Evolutionary conservation across 2,329 filamentous ascomycete species (phyloP).

Genomic region (Bipolaris oryzae): DNA sequence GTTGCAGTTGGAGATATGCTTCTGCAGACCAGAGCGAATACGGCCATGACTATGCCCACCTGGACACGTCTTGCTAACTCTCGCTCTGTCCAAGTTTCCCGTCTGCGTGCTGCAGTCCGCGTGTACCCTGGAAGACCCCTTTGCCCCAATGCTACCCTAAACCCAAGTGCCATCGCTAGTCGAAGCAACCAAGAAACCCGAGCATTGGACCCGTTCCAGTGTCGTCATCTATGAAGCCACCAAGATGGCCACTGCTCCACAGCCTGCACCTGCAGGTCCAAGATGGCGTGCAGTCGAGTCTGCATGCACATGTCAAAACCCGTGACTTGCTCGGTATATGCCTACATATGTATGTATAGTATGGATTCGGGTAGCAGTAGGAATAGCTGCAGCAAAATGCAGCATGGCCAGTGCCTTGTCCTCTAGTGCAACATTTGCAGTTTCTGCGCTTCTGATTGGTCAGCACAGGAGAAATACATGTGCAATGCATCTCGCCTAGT

Average conservation of each 20-base stretch:
- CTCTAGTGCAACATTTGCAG: neutral
- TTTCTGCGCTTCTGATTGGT: neutral
- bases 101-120: neutral
- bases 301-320: neutral
- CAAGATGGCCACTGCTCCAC: neutral
- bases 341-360: too few relatives aligned
- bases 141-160: neutral
- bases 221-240: neutral
- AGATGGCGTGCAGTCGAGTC: neutral
- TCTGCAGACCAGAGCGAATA: conserved; percentile 19
- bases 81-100: conserved; percentile 6
- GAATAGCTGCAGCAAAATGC: neutral
- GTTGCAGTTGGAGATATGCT: conserved; percentile 3
- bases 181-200: neutral
- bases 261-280: conserved; percentile 1
- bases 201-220: neutral
- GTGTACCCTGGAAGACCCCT: neutral
- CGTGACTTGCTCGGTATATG: neutral
- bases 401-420: too few relatives aligned
- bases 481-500: neutral
- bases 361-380: too few relatives aligned
- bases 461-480: neutral
- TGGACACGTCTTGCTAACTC: neutral
- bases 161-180: conserved; percentile 2
- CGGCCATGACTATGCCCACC: too few relatives aligned